Percentiles rank a stretch among this genome's conserved stretches.
phyloP scores from a whole-genome alignment of 2,329 filamentous ascomycete species.

The Onygena corvina region DNA sequence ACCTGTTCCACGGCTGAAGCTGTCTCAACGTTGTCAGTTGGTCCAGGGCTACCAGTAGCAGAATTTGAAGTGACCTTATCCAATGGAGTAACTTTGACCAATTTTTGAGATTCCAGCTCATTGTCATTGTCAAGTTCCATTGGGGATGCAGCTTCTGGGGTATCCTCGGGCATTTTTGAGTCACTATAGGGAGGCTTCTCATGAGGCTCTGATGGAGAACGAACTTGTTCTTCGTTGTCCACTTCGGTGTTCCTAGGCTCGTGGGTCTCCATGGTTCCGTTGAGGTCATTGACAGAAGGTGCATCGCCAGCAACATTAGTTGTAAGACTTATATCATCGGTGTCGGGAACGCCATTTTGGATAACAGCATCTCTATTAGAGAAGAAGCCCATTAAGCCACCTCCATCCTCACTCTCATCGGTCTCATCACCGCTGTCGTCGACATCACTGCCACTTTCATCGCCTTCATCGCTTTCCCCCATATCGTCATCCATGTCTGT shows the following conservation, averaged over 20 bases:
- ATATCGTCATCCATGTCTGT: constrained; percentile 40
- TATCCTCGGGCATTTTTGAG: background rate
- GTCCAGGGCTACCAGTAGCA: background rate
- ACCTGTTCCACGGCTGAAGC: background rate
- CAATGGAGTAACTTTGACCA: background rate
- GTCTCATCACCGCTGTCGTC: constrained; percentile 39
- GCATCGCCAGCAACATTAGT: constrained; percentile 17
- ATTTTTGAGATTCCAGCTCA: background rate
- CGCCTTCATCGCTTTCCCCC: constrained; percentile 35
- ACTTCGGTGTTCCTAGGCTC: constrained; percentile 22
- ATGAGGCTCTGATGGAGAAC: constrained; percentile 22
- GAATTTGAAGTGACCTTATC: background rate
- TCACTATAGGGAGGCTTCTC: background rate
- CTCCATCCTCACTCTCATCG: constrained; percentile 37
- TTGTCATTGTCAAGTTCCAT: background rate
- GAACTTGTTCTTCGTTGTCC: constrained; percentile 27
- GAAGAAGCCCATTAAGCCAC: constrained; percentile 38
- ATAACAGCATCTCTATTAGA: constrained; percentile 30
- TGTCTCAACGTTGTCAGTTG: background rate
- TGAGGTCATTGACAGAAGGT: constrained; percentile 14
- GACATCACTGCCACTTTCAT: constrained; percentile 25
- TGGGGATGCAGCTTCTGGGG: background rate
- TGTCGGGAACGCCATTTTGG: constrained; percentile 16
- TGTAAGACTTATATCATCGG: constrained; percentile 33
- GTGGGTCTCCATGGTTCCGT: constrained; percentile 17